Conservation (phyloP, 2,329 filamentous ascomycete genomes). For the Aspergillus carbonarius region DNA sequence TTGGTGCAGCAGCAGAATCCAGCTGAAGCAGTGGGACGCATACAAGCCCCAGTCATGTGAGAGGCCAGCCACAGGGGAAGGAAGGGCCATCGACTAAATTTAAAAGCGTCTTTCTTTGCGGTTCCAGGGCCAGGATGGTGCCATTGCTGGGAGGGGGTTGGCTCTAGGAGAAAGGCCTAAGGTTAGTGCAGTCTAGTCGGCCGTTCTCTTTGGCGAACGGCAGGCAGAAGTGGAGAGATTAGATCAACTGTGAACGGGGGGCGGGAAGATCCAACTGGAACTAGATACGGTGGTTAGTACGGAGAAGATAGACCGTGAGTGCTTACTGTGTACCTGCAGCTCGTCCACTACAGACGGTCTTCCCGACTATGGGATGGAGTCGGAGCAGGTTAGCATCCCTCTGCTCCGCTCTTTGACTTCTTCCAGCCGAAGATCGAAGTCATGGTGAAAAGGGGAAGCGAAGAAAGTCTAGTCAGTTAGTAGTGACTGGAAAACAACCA, state of each 20-base stretch:
- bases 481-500: background rate
- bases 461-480: too few species aligned
- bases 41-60: slow-evolving; percentile 13
- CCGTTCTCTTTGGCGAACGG: slow-evolving; percentile 3
- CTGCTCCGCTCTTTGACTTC: background rate
- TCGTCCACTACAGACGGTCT: too few species aligned
- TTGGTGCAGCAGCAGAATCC: slow-evolving; percentile 7
- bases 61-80: slow-evolving; percentile 7
- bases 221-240: slow-evolving; percentile 3
- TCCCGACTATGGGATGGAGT: background rate
- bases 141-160: background rate
- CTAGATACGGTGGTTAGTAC: background rate
- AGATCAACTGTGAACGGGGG: background rate
- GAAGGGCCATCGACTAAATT: background rate
- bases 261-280: slow-evolving; percentile 2
- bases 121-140: background rate
- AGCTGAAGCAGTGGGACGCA: slow-evolving; percentile 9
- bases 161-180: background rate
- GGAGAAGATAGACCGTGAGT: background rate
- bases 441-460: background rate
- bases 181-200: slow-evolving; percentile 3
- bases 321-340: too few species aligned
- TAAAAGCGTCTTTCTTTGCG: background rate
- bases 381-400: background rate
- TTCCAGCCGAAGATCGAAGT: too few species aligned